Conservation (phyloP, 495 filamentous ascomycete genomes). For the Cenococcum geophilum region DNA sequence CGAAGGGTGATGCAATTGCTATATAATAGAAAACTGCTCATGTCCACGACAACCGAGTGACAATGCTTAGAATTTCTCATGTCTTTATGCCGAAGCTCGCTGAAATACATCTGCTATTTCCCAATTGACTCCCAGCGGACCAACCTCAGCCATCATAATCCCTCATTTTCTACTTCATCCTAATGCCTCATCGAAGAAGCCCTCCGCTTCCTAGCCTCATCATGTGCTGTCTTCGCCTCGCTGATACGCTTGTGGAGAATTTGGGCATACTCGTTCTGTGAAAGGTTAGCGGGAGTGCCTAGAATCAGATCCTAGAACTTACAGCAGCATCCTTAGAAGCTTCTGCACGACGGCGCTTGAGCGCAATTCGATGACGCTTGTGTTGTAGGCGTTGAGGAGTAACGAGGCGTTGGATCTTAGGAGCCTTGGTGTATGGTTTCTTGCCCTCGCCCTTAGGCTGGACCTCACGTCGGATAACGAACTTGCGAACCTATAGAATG, state of each 20-base stretch:
- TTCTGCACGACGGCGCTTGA: constrained; percentile 95
- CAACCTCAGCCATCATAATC: background rate
- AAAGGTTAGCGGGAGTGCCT: constrained; percentile 34
- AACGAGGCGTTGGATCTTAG: constrained; percentile 97
- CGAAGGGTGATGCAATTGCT: background rate
- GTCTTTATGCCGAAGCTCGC: background rate
- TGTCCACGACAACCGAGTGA: background rate
- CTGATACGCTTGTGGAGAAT: constrained; percentile 89
- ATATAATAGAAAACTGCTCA: background rate
- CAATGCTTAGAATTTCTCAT: background rate
- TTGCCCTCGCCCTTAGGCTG: constrained; percentile 87
- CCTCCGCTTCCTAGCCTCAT: constrained; percentile 87
- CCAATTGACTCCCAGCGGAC: background rate
- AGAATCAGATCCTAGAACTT: constrained; percentile 44
- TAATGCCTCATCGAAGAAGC: constrained; percentile 96
- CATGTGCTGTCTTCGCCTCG: constrained; percentile 87
- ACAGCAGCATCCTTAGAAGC: constrained; percentile 96
- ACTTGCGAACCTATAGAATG: constrained; percentile 75
- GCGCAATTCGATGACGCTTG: constrained; percentile 93
- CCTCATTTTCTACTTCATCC: constrained; percentile 22
- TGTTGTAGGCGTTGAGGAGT: constrained; percentile 99
- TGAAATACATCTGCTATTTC: background rate
- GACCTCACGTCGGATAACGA: constrained; percentile 98
- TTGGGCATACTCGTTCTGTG: constrained; percentile 80
- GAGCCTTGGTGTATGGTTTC: constrained; percentile 98